Conservation (phyloP, 202 grass and related monocot genomes). For the Elaeis oleifera region DNA sequence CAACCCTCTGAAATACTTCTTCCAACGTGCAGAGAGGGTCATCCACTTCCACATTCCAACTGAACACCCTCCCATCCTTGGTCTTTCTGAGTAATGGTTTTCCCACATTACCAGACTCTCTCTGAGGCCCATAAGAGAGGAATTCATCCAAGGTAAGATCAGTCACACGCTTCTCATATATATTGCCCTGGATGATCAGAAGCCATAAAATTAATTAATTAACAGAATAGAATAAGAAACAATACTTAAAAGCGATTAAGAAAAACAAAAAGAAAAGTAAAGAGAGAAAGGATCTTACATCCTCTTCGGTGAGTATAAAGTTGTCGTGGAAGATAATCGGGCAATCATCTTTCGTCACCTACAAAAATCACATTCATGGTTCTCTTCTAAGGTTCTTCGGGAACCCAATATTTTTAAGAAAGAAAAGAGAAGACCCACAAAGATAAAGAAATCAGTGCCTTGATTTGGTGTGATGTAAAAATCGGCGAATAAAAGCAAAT, state of each 20-base stretch:
- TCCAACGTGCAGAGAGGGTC: constrained; percentile 58
- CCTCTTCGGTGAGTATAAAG: constrained; percentile 43
- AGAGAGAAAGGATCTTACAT: constrained; percentile 35
- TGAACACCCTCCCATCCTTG: constrained; percentile 50
- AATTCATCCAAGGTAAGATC: constrained; percentile 67
- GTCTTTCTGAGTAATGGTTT: constrained; percentile 62
- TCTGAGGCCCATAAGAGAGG: constrained; percentile 64
- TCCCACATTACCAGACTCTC: constrained; percentile 37
- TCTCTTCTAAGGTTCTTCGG: constrained; percentile 23
- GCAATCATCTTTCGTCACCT: constrained; percentile 68
- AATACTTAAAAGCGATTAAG: background rate
- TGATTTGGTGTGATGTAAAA: background rate
- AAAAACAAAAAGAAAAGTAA: background rate
- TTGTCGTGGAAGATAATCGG: constrained; percentile 85
- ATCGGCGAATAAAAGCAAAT: too few relatives aligned
- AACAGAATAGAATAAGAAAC: background rate
- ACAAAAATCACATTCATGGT: constrained; percentile 43
- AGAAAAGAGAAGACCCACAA: constrained; percentile 4
- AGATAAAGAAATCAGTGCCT: constrained; percentile 37
- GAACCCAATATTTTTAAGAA: constrained; percentile 34
- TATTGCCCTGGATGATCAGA: constrained; percentile 40
- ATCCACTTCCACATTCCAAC: constrained; percentile 76
- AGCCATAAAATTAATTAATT: background rate
- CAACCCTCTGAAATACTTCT: constrained; percentile 70
- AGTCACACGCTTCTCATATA: constrained; percentile 46